A percentile compares a stretch with the other conserved stretches of the same genome.
Conservation (phyloP, 2,329 filamentous ascomycete species). For the Proliferodiscus dingleyae region DNA sequence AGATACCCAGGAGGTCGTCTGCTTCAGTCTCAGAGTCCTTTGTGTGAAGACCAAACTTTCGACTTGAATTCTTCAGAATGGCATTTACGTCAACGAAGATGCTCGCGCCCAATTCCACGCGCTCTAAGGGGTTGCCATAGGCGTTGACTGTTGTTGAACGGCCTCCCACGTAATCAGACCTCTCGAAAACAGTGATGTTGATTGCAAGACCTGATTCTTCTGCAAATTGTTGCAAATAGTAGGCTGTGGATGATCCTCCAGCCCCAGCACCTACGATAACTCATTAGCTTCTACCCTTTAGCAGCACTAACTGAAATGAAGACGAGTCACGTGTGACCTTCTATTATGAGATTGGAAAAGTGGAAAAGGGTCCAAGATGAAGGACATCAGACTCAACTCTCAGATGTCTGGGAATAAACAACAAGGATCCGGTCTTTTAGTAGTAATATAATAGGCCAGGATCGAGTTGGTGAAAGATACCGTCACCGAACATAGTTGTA, state of each 20-base stretch:
- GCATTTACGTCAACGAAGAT: slow-evolving; percentile 86
- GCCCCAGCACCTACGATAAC: slow-evolving; percentile 70
- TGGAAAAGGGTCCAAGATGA: not conserved
- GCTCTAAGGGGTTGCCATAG: slow-evolving; percentile 60
- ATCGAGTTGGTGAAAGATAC: no score
- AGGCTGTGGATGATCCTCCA: slow-evolving; percentile 81
- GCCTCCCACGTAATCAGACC: slow-evolving; percentile 71
- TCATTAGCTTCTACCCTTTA: slow-evolving; percentile 2
- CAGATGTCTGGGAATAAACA: no score
- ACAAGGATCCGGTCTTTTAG: no score
- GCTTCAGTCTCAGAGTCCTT: slow-evolving; percentile 41
- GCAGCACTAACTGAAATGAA: no score
- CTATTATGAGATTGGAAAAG: no score
- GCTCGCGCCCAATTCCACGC: slow-evolving; percentile 82
- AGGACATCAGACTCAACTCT: not conserved
- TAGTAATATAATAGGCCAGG: no score
- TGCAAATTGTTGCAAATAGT: slow-evolving; percentile 71
- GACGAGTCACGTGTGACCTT: not conserved
- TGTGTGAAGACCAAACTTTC: slow-evolving; percentile 62
- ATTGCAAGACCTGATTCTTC: slow-evolving; percentile 51
- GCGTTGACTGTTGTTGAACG: slow-evolving; percentile 80
- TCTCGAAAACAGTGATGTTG: slow-evolving; percentile 87
- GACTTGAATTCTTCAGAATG: slow-evolving; percentile 71
- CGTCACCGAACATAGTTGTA: no score
- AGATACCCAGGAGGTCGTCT: slow-evolving; percentile 62